Evolutionary conservation across 225 moss, liverwort and hornwort species (phyloP).

Genomic region (Physcomitrium patens): DNA sequence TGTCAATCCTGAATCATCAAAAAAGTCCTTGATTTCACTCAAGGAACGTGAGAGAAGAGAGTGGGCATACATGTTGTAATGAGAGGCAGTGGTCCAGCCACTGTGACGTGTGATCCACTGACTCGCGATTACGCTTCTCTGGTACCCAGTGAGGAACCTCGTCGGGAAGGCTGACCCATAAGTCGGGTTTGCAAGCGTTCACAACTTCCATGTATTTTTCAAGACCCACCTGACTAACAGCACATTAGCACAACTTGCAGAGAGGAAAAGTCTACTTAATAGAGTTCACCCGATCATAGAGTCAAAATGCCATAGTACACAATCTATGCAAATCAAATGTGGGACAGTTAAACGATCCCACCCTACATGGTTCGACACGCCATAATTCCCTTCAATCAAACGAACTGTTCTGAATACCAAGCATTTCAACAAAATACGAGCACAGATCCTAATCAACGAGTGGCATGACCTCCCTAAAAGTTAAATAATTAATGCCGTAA

Average conservation of each 20-base stretch:
- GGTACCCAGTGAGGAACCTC: slow-evolving; percentile 83
- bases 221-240: slow-evolving; percentile 72
- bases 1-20: background rate
- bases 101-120: slow-evolving; percentile 85
- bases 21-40: background rate
- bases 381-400: background rate
- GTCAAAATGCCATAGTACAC: background rate
- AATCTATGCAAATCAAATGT: background rate
- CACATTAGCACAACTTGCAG: slow-evolving; percentile 29
- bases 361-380: slow-evolving; percentile 13
- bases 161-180: slow-evolving; percentile 92
- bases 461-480: background rate
- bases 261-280: background rate
- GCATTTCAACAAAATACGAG: slow-evolving; percentile 25
- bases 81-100: slow-evolving; percentile 98
- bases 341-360: background rate
- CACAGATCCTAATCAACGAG: slow-evolving; percentile 11
- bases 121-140: slow-evolving; percentile 76
- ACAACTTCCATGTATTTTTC: slow-evolving; percentile 87
- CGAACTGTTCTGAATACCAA: slow-evolving; percentile 10
- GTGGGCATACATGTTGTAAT: slow-evolving; percentile 78
- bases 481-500: background rate
- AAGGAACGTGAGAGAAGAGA: slow-evolving; percentile 22
- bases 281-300: background rate
- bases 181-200: slow-evolving; percentile 79